Evolutionary conservation across 1,139 yeast species (phyloP).

Genomic region (Hansenula sp.): DNA sequence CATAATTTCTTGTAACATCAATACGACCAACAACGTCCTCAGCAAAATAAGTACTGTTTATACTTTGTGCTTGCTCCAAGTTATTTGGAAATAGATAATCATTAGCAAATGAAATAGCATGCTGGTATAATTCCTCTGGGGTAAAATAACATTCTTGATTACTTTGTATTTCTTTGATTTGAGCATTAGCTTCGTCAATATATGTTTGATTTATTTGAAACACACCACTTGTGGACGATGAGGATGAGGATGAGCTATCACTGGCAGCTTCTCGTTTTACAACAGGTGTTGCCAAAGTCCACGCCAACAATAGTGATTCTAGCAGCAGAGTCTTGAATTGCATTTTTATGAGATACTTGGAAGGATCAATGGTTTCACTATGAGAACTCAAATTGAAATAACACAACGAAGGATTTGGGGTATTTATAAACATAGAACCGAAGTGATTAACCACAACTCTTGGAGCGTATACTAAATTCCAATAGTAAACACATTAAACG

Average conservation of each 20-base stretch:
- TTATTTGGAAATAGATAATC: slow-evolving; percentile 10
- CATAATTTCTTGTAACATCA: slow-evolving; percentile 18
- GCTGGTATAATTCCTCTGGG: background rate
- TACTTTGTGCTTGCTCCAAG: slow-evolving; percentile 10
- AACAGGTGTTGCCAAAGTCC: too few species aligned
- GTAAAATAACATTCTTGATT: slow-evolving; percentile 1
- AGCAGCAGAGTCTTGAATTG: too few species aligned
- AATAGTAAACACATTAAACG: too few species aligned
- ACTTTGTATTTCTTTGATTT: background rate
- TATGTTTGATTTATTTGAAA: background rate
- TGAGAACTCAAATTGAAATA: too few species aligned
- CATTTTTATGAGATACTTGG: too few species aligned
- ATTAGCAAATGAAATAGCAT: background rate
- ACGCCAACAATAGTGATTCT: too few species aligned
- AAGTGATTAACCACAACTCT: too few species aligned
- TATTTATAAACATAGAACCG: too few species aligned
- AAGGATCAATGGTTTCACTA: too few species aligned
- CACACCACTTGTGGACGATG: background rate
- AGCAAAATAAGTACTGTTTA: slow-evolving; percentile 18
- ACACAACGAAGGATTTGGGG: too few species aligned
- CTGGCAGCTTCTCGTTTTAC: too few species aligned
- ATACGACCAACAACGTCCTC: slow-evolving; percentile 18
- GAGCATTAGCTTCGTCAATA: background rate
- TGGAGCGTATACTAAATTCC: too few species aligned
- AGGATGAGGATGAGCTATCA: background rate